Evolutionary conservation across 345 rosid genomes (phyloP), one percentile per base, ranked within the genome.

Genomic region (Combretum micranthum): DNA sequence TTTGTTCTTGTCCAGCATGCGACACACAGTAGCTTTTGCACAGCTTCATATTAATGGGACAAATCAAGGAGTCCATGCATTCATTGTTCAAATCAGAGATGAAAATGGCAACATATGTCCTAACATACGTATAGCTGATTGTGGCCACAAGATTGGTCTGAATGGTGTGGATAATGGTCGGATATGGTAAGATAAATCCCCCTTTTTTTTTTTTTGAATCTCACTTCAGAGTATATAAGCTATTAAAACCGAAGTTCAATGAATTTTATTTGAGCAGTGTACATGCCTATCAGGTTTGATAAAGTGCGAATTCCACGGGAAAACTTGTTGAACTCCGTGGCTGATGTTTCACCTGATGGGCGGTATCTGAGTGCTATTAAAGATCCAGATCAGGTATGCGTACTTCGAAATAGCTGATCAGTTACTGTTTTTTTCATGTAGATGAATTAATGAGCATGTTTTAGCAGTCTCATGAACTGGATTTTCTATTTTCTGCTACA

Each of bases 101-200:
- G 70, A 50, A 54, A 75, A 85, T 68, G 98, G 99, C 43, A 84
- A 78, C 39, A 25, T 81, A 54, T 81, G 81, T 68, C 96, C 87
- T 15, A 88, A 81, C 69, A 61, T 92, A 64, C 81, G 85, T 8
- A 69, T 86, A 69, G 95, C 96, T 52, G 98, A 92, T 64, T 88
- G 90, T 66, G 96, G 98, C 59, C 98, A 85, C 65, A 92, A 92
- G 75, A 86, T 84, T 70, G 98, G 98, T 65, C 64, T 92, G 64
- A 92, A 92, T 66, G 98, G 98, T 56, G 96, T 92, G 53, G 98
- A 92, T 67, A 92, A 92, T 55, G 98, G 98, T 53, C 84, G 98
- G 50, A 80, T 92, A 61, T 92, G 98, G 98, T 92, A 86, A 16
- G 52, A 55, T 21, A 11, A 9, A 32, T 5, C n/a, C n/a, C n/a